Evolutionary conservation across 768 basidiomycete genomes (phyloP), one percentile per base, ranked within the genome.

Genomic region (Xerocomellus chrysenteron): DNA sequence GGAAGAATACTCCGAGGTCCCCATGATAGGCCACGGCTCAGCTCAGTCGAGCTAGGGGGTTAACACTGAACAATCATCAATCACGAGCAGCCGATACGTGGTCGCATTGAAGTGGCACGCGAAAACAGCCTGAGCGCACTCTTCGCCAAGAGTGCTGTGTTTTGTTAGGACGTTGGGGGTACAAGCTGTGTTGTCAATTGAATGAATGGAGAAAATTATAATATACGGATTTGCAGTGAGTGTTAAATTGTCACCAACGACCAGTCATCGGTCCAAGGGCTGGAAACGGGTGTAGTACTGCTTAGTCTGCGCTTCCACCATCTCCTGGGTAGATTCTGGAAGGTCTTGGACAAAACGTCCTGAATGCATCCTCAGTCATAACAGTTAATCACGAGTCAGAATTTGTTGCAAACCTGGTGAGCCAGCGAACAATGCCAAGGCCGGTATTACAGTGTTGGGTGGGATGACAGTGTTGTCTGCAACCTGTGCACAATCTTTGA

Each of bases 251-350:
- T 43, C 21, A 50, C 43, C 49, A 47, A 37, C 36, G 42, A 28
- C 39, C 24, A 1, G 28, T 69, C 56, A 72, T 55, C 72, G 74
- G 37, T 83, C 81, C 48, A 79, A 58, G 2, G 89, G 80, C 64
- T 88, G 86, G 70, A 96, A 98, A 2, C 89, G 84, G 11, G 84
- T 84, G 70, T 96, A 96, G 65, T 86, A 88, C 41, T 85, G 82
- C 66, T 96, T 96, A 2, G 93, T 93, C 58, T 83, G 81, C 1
- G 86, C 81, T 70, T 98, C 94, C 0, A 94, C 84, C 61, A 88
- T 83, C 65, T 98, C 96, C 70, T 96, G 94, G 17, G 92, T 95
- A 16, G 94, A 92, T 72, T 98, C 96, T 0, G 95, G 91, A 10
- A 97, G 81, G 64, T 94, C 90, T 68, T 88, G 86, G 2, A 88